Base-by-base conservation (phyloP, 805 yeast species). In the Suhomyces sp. region DNA sequence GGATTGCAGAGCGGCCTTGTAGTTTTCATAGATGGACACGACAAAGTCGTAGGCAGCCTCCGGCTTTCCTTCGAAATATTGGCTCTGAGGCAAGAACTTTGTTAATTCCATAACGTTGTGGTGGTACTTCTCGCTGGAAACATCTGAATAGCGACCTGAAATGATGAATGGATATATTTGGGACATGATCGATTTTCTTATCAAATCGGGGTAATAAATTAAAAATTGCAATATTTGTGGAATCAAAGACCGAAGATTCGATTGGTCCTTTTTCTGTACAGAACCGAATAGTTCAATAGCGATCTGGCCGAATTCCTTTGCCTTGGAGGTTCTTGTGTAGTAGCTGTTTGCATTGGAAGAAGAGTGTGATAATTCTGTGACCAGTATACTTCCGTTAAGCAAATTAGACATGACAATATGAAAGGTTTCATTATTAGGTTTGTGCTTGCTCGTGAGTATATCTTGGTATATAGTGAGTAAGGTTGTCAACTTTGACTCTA, bases 401-500 rank as follows among this genome's bases (percentile, higher is more conserved):
- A 87, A 70, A 27, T 80, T 76, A 20, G 69, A 66, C 44, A 87
- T 69, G 4, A 80, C 64, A 1, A 69, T 63, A 58, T 79, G 72
- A 64, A 81, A 86, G 6, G 88, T 85, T 17, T 70, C 71, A 41
- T 64, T 60, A 22, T 78, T 73, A 15, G 94, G 94, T 61, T 81
- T 84, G 39, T 81, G 53, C 54, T 72, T 75, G 56, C 76, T 73
- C 20, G 48, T 48, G 37, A 87, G 72, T 62, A 86, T 69, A 59
- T 85, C 91, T 47, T 87, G 87, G 62, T 87, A 87, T 33, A 85
- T 83, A 19, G 82, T 84, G 56, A 87, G 68, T 52, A 87, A 64
- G 49, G 78, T 81, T 2, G 88, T 85, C 63, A 87, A 72, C 61
- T 79, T 80, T 44, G 77, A 78, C 62, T 87, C 90, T 6, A 81